Conservation (phyloP, 345 rosid species). For the Arabidopsis arenosa region DNA sequence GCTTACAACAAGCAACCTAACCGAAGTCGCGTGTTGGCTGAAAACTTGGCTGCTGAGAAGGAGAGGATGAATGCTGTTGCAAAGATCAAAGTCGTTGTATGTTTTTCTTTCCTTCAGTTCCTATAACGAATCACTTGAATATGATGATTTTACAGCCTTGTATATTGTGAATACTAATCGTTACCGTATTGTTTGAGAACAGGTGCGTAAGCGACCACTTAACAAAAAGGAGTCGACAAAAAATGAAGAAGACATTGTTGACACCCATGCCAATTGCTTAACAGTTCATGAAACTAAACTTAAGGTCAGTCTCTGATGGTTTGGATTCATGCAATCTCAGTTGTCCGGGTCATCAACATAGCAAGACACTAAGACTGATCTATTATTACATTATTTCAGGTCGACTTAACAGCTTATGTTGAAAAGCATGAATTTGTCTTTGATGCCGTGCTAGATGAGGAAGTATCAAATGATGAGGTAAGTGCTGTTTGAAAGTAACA, state of each 20-base stretch:
- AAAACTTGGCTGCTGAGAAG: constrained; percentile 83
- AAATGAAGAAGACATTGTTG: constrained; percentile 94
- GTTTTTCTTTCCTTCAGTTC: constrained; percentile 39
- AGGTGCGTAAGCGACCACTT: constrained; percentile 98
- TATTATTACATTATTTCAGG: constrained; percentile 54
- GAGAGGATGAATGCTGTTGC: constrained; percentile 89
- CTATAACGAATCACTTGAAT: not conserved
- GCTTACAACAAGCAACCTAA: constrained; percentile 70
- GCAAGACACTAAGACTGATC: constrained; percentile 21
- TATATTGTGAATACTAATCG: constrained; percentile 6
- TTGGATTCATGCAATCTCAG: constrained; percentile 18
- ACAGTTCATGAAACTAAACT: constrained; percentile 96
- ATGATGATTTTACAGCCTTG: not conserved
- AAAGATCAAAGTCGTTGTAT: constrained; percentile 98
- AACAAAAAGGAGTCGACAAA: constrained; percentile 92
- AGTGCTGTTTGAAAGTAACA: constrained; percentile 22
- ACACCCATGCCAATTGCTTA: constrained; percentile 69
- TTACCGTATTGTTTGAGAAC: constrained; percentile 34
- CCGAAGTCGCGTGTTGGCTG: constrained; percentile 69
- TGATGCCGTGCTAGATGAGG: constrained; percentile 95
- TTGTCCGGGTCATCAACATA: not conserved
- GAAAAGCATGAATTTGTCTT: constrained; percentile 97
- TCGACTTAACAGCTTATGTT: constrained; percentile 90
- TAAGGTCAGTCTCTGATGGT: constrained; percentile 60
- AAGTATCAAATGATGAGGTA: constrained; percentile 98